These are phyloP conservation scores for Dalbergia cultrata DNA, from an alignment of 306 rosid species.

Conservation along the genomic window DNA sequence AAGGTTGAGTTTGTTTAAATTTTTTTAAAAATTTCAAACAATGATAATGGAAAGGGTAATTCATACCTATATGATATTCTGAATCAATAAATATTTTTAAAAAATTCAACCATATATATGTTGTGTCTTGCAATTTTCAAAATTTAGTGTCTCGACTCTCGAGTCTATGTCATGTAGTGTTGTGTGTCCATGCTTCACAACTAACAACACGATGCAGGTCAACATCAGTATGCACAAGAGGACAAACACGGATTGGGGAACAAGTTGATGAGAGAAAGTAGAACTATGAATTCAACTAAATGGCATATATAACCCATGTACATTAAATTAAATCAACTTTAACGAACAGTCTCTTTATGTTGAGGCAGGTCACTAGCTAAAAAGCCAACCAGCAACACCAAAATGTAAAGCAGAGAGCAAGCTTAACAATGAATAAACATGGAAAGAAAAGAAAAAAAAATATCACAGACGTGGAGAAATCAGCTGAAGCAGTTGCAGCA, in stretches of 20 bases:
- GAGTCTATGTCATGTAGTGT: background rate
- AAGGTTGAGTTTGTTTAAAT: no score
- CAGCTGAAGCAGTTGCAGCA: slow-evolving; percentile 98
- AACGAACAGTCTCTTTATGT: background rate
- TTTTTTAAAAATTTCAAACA: background rate
- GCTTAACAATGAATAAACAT: background rate
- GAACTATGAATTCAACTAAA: background rate
- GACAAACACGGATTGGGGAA: background rate
- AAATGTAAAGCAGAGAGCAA: background rate
- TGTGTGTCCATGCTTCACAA: background rate
- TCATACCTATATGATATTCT: no score
- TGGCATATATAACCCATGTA: background rate
- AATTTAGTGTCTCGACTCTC: no score
- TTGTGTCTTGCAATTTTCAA: background rate
- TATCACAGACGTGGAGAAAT: slow-evolving; percentile 83
- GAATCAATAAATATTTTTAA: no score
- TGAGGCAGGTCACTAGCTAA: slow-evolving; percentile 13
- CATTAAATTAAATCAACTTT: background rate
- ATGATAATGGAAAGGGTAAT: background rate
- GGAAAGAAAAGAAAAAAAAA: background rate
- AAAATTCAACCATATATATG: no score
- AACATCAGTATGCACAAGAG: background rate
- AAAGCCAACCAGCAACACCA: slow-evolving; percentile 5
- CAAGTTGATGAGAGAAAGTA: background rate
- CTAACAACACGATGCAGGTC: background rate